Evolutionary conservation across 2,329 filamentous ascomycete species (phyloP).

Genomic region (Pseudonectria buxi): DNA sequence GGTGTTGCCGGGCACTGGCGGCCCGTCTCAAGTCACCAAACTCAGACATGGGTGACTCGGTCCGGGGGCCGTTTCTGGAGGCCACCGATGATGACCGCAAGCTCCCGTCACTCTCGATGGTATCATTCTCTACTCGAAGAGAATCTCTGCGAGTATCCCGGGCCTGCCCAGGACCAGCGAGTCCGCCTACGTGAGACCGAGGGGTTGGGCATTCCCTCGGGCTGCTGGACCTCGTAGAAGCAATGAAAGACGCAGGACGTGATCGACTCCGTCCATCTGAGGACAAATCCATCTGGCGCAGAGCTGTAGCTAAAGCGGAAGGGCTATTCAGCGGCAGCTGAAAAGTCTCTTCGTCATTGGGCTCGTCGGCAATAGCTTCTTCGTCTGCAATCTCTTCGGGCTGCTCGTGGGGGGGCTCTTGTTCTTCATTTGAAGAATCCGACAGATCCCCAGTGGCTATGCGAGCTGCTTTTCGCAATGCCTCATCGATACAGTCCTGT

Average conservation of each 20-base stretch:
- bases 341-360: constrained; percentile 43
- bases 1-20: constrained; percentile 72
- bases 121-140: constrained; percentile 75
- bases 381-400: constrained; percentile 5
- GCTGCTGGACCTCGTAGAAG: constrained; percentile 81
- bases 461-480: constrained; percentile 79
- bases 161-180: constrained; percentile 50
- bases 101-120: constrained; percentile 81
- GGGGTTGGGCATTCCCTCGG: constrained; percentile 88
- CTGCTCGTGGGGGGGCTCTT: constrained; percentile 7
- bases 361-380: constrained; percentile 12
- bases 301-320: constrained; percentile 49
- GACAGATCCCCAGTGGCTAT: constrained; percentile 81
- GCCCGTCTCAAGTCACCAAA: constrained; percentile 68
- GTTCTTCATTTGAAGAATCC: constrained; percentile 54
- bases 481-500: constrained; percentile 91
- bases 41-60: constrained; percentile 87
- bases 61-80: constrained; percentile 60
- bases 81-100: constrained; percentile 71
- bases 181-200: constrained; percentile 64
- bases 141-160: constrained; percentile 68
- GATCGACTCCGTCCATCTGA: constrained; percentile 20
- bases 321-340: constrained; percentile 28
- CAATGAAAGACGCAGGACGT: constrained; percentile 50
- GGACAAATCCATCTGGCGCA: constrained; percentile 35